phyloP scores from a whole-genome alignment of 2,329 filamentous ascomycete genomes.

The Grosmannia clavigera region DNA sequence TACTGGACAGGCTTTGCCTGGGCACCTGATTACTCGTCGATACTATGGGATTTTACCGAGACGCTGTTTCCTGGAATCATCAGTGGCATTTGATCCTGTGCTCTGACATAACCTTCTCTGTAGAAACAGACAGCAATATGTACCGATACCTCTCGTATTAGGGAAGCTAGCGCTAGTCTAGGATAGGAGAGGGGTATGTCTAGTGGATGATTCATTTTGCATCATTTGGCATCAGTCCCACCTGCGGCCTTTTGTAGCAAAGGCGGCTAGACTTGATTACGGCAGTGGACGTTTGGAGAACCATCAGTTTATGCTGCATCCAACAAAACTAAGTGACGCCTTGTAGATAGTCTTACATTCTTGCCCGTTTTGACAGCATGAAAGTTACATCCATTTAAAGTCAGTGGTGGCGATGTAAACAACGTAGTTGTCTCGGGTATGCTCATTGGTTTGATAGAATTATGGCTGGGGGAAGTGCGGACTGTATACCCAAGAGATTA shows the following conservation, averaged over 20 bases:
- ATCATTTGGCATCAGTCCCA: slow-evolving; percentile 8
- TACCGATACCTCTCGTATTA: background rate
- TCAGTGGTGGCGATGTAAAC: background rate
- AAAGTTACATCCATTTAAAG: no score
- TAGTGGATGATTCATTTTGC: slow-evolving; percentile 14
- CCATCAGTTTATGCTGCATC: no score
- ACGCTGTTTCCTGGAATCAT: background rate
- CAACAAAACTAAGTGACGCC: no score
- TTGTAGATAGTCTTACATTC: no score
- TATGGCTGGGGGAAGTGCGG: no score
- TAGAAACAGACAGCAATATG: background rate
- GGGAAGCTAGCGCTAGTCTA: background rate
- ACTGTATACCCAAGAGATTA: no score
- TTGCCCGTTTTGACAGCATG: no score
- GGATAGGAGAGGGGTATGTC: slow-evolving; percentile 4
- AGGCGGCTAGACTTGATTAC: no score
- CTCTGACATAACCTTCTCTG: background rate
- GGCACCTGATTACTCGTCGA: background rate
- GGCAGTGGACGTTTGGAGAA: no score
- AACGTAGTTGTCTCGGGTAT: background rate
- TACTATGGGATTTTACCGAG: background rate
- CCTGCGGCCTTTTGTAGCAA: background rate
- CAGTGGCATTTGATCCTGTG: background rate
- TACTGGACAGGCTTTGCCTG: background rate
- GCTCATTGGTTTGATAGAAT: background rate